Conservation (phyloP, 345 rosid genomes). For the Litchi chinensis region DNA sequence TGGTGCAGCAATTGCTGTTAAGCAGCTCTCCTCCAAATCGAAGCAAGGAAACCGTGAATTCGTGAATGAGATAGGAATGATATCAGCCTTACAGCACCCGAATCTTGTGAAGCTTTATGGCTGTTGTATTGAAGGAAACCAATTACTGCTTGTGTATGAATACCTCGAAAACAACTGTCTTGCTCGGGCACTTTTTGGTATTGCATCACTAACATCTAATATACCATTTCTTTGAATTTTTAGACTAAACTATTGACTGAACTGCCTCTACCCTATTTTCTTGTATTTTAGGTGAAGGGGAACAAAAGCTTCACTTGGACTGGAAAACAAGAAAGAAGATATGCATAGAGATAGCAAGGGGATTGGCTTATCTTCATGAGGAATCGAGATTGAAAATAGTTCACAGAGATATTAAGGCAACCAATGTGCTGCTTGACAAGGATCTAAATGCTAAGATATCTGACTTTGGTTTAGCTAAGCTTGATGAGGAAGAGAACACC, state of each 20-base stretch:
- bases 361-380: constrained; percentile 65
- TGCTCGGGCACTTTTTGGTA: constrained; percentile 70
- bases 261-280: not conserved
- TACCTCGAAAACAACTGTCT: constrained; percentile 70
- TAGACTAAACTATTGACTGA: not conserved
- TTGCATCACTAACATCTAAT: not conserved
- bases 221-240: not conserved
- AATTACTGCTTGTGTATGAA: constrained; percentile 58
- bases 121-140: constrained; percentile 70
- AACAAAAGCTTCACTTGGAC: constrained; percentile 46
- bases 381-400: constrained; percentile 75
- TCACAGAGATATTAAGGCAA: constrained; percentile 73
- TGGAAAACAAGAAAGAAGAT: constrained; percentile 63
- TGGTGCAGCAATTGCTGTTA: constrained; percentile 61
- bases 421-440: constrained; percentile 69
- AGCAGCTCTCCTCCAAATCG: constrained; percentile 71
- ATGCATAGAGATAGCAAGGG: constrained; percentile 53
- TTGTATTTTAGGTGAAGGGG: constrained; percentile 40
- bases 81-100: constrained; percentile 70
- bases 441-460: constrained; percentile 69
- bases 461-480: constrained; percentile 74
- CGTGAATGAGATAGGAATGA: constrained; percentile 71
- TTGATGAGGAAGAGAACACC: constrained; percentile 73
- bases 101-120: constrained; percentile 66
- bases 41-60: constrained; percentile 77